These are phyloP conservation scores for Xylariaceae sp. DNA, from an alignment of 2,329 filamentous ascomycete species.

Conservation along the genomic window DNA sequence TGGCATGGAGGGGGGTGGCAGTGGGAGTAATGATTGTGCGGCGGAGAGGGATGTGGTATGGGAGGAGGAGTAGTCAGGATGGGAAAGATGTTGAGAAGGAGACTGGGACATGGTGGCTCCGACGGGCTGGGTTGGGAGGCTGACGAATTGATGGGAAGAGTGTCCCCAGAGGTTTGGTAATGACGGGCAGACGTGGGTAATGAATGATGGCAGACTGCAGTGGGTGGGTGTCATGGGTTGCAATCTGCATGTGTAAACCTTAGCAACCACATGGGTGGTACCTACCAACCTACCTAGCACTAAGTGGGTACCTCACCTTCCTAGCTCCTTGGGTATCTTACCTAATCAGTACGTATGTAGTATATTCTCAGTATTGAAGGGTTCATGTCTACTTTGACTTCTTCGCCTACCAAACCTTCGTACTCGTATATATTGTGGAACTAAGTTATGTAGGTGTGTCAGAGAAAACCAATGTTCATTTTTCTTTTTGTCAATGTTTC, in stretches of 20 bases:
- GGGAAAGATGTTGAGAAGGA: background rate
- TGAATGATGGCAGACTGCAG: background rate
- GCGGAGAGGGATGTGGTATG: background rate
- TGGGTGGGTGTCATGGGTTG: background rate
- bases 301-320: background rate
- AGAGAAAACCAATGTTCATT: no score
- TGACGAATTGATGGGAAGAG: background rate
- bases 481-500: no score
- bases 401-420: no score
- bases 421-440: no score
- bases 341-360: no score
- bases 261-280: no score
- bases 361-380: no score
- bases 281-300: no score
- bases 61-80: background rate
- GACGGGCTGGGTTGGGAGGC: background rate
- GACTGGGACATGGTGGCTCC: background rate
- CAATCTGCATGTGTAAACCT: background rate
- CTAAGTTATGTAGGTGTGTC: no score
- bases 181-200: background rate
- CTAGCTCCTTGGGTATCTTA: no score
- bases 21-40: background rate
- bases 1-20: background rate
- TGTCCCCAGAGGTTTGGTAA: background rate
- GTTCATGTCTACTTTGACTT: no score